Base-by-base conservation (phyloP, 495 filamentous ascomycete species). In the Lasiosphaeris hirsuta region DNA sequence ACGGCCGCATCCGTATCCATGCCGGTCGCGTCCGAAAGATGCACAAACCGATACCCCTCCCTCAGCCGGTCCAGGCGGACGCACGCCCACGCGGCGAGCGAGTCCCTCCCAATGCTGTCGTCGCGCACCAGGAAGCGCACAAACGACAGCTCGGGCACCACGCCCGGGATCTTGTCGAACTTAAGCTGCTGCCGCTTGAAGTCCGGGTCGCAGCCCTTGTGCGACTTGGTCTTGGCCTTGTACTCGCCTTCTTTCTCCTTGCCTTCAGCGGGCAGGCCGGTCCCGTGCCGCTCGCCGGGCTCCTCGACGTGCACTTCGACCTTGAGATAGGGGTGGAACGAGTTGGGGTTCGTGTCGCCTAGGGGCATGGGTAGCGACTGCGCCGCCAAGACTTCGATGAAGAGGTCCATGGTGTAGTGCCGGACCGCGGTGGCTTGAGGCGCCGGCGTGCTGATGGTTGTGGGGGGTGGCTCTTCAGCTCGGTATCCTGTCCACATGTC, bases 51-150 rank as follows among this genome's bases (percentile, higher is more conserved):
- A 59, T 88, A 88, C 1, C 93, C 93, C 38, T 79, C 67, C 45
- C 84, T 81, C 51, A 96, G 69, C 13, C 90, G 81, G 71, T 96
- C 90, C 0, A 97, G 81, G 15, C 90, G 79, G 54, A 96, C 84
- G 66, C 91, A 96, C 7, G 90, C 84, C 93, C 93, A 97, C 10
- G 86, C 90, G 15, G 89, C 90, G 38, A 95, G 66, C 46, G 85
- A 77, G 61, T 96, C 90, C 56, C 81, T 79, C 2, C 84, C 84
- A 51, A 93, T 77, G 61, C 91, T 86, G 57, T 93, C 86, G 64
- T 96, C 88, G 67, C 89, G 85, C 61, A 97, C 78, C 68, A 95
- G 88, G 71, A 97, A 90, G 54, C 93, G 83, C 39, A 96, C 77
- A 71, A 96, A 96, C 18, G 83, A 85, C 53, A 97, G 71, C 61